Conservation (phyloP, 352 stramenopile genomes). For the Globisporangium paddicum region DNA sequence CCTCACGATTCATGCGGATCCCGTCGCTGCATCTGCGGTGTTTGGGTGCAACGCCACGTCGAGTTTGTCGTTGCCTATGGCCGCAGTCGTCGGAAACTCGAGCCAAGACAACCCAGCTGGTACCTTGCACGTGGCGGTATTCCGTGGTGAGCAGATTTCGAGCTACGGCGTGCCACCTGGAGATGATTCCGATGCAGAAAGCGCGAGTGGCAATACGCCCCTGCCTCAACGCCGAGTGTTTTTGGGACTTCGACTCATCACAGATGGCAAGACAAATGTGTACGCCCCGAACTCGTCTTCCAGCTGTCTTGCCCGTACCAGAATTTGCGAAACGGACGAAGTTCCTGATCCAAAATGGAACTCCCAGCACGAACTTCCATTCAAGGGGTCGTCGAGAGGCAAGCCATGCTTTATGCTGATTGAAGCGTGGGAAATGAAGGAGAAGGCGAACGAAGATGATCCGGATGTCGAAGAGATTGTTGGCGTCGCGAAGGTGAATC, state of each 20-base stretch:
- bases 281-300: slow-evolving; percentile 76
- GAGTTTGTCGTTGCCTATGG: slow-evolving; percentile 80
- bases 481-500: slow-evolving; percentile 83
- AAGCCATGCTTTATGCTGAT: slow-evolving; percentile 88
- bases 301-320: slow-evolving; percentile 69
- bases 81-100: slow-evolving; percentile 73
- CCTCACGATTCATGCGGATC: slow-evolving; percentile 80
- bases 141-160: slow-evolving; percentile 81
- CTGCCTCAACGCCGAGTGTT: slow-evolving; percentile 43
- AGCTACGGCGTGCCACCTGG: slow-evolving; percentile 43
- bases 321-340: slow-evolving; percentile 48
- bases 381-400: slow-evolving; percentile 60
- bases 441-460: slow-evolving; percentile 27
- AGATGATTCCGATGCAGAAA: slow-evolving; percentile 47
- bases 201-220: slow-evolving; percentile 32
- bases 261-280: slow-evolving; percentile 85
- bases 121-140: slow-evolving; percentile 68
- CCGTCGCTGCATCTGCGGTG: slow-evolving; percentile 79
- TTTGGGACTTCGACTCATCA: slow-evolving; percentile 65
- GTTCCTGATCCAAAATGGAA: slow-evolving; percentile 73
- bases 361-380: slow-evolving; percentile 66
- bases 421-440: slow-evolving; percentile 74
- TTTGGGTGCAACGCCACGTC: slow-evolving; percentile 87
- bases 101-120: slow-evolving; percentile 75
- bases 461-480: slow-evolving; percentile 60